These are phyloP conservation scores for Aegilops tauschii DNA, from an alignment of 176 grass and related monocot genomes.

Conservation along the genomic window DNA sequence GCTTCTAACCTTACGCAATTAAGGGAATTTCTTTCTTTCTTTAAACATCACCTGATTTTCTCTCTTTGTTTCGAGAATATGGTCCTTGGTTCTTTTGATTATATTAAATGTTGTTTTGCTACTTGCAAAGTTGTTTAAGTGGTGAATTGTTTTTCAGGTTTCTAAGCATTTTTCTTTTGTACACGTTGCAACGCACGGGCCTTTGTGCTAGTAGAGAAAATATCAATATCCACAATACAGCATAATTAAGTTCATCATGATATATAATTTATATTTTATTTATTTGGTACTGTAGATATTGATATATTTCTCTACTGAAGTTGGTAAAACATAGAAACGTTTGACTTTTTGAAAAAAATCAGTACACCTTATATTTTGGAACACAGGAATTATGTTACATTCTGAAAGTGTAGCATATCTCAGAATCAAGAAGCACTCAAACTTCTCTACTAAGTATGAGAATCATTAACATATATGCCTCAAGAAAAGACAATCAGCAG, in stretches of 20 bases:
- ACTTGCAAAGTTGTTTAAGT: too few relatives aligned
- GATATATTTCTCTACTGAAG: not conserved
- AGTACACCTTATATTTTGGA: not conserved
- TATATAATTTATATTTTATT: not conserved
- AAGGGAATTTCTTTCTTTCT: too few relatives aligned
- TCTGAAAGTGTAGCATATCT: not conserved
- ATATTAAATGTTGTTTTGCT: too few relatives aligned
- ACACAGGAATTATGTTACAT: not conserved
- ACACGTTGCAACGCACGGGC: too few relatives aligned
- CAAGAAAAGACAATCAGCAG: conserved; percentile 25
- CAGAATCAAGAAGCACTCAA: not conserved
- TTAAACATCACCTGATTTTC: too few relatives aligned
- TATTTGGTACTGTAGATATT: not conserved
- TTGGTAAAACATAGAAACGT: not conserved
- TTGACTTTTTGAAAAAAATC: not conserved
- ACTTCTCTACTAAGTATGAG: not conserved
- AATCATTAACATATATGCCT: not conserved
- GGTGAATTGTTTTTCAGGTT: too few relatives aligned
- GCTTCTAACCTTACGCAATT: too few relatives aligned
- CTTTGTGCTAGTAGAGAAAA: not conserved
- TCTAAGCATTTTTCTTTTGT: too few relatives aligned
- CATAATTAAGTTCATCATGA: not conserved
- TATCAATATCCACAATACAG: not conserved
- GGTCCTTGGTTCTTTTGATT: too few relatives aligned
- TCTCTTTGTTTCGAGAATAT: too few relatives aligned